phyloP scores from a whole-genome alignment of 805 yeast genomes.

The Pichia gijzeniarum region DNA sequence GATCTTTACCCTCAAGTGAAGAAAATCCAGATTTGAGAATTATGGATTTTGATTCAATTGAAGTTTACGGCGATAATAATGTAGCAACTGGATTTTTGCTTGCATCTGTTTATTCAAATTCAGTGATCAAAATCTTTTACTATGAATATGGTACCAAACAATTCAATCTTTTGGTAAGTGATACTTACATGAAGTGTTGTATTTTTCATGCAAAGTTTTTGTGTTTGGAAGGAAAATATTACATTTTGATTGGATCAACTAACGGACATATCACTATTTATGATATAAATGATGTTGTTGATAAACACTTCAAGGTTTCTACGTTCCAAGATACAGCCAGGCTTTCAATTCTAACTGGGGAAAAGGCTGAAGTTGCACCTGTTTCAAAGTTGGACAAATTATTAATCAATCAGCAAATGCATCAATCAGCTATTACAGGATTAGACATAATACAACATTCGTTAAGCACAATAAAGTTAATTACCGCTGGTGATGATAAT shows the following conservation, averaged over 20 bases:
- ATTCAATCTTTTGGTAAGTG: conserved; percentile 41
- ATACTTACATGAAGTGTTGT: conserved; percentile 69
- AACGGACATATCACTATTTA: conserved; percentile 74
- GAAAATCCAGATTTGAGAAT: conserved; percentile 78
- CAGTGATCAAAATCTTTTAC: conserved; percentile 61
- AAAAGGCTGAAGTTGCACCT: neutral
- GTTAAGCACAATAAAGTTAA: conserved; percentile 26
- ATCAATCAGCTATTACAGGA: conserved; percentile 80
- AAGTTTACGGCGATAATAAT: conserved; percentile 25
- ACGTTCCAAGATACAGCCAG: too few relatives aligned
- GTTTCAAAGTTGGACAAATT: conserved; percentile 17
- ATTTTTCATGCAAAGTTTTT: conserved; percentile 55
- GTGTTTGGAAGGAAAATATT: conserved; percentile 21
- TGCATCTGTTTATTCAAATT: conserved; percentile 79
- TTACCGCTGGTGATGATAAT: conserved; percentile 94
- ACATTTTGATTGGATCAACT: conserved; percentile 60
- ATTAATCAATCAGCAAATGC: conserved; percentile 46
- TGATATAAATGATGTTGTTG: conserved; percentile 35
- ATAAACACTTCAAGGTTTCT: too few relatives aligned
- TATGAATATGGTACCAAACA: conserved; percentile 33
- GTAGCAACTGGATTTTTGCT: conserved; percentile 41
- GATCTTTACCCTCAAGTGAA: conserved; percentile 47
- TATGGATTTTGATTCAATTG: conserved; percentile 69
- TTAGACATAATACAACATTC: conserved; percentile 29
- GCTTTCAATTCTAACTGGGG: too few relatives aligned